phyloP scores from a whole-genome alignment of 495 filamentous ascomycete species.

The Neurospora cerealis region DNA sequence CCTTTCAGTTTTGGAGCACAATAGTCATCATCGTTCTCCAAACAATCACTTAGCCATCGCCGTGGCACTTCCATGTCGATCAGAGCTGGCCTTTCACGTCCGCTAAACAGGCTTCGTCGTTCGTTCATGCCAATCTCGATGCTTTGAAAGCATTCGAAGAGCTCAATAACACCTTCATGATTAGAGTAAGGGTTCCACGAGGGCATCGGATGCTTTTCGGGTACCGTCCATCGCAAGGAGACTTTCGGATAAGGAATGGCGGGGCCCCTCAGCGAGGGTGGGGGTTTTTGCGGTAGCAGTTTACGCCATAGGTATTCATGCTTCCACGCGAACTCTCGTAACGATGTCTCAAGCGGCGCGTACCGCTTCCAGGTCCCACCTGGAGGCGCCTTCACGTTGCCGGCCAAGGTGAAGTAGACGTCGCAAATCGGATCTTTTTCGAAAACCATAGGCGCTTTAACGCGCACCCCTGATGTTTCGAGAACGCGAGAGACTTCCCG shows the following conservation, averaged over 20 bases:
- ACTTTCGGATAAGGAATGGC: background rate
- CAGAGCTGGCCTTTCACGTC: background rate
- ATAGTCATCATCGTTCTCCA: background rate
- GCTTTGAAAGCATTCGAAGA: background rate
- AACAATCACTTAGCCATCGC: background rate
- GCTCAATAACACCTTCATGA: background rate
- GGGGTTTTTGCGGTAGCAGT: too few relatives aligned
- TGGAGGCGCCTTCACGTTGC: rapidly evolving
- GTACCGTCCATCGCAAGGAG: background rate
- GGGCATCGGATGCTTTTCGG: background rate
- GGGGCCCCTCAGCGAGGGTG: too few relatives aligned
- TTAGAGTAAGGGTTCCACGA: background rate
- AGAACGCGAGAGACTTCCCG: background rate
- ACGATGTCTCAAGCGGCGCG: background rate
- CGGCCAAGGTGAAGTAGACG: background rate
- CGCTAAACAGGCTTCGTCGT: background rate
- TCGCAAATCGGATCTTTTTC: background rate
- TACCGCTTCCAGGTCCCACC: background rate
- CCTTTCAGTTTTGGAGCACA: background rate
- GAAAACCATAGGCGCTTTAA: background rate
- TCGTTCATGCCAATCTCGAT: background rate
- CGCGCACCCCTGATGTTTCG: background rate
- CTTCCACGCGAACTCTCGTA: background rate
- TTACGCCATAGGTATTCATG: background rate
- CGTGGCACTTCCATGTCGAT: background rate